Evolutionary conservation across 2,329 filamentous ascomycete genomes (phyloP).

Genomic region (Elsinoe arachidis): DNA sequence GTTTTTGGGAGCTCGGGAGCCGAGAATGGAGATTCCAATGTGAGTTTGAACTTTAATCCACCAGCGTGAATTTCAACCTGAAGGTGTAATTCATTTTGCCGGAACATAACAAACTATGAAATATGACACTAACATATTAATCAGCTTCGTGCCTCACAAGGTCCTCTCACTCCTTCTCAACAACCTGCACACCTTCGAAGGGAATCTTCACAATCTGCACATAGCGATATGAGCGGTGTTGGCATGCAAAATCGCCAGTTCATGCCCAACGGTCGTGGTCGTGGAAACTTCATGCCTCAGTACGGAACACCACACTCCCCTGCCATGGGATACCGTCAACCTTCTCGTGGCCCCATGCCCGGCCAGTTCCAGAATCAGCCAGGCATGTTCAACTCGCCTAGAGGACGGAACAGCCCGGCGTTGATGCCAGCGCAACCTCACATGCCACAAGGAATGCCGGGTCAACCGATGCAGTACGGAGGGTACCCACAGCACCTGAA

Average conservation of each 20-base stretch:
- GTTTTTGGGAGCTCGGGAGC: conserved; percentile 75
- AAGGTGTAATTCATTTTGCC: conserved; percentile 10
- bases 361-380: conserved; percentile 23
- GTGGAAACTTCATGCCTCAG: conserved; percentile 46
- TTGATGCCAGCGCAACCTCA: conserved; percentile 54
- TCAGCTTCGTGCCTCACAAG: conserved; percentile 14
- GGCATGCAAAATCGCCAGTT: conserved; percentile 34
- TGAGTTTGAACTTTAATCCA: conserved; percentile 42
- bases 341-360: conserved; percentile 45
- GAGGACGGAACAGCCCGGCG: conserved; percentile 53
- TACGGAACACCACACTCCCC: conserved; percentile 48
- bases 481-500: conserved; percentile 51
- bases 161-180: conserved; percentile 49
- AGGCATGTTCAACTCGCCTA: conserved; percentile 29
- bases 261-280: conserved; percentile 38
- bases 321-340: conserved; percentile 43
- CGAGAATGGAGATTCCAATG: conserved; percentile 58
- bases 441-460: conserved; percentile 46
- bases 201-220: conserved; percentile 75
- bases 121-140: conserved; percentile 4
- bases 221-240: conserved; percentile 61
- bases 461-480: conserved; percentile 54
- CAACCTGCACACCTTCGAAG: conserved; percentile 74
- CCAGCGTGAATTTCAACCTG: too few relatives aligned
- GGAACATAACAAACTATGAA: conserved; percentile 1